Base-by-base conservation (phyloP, 345 rosid species). In the Brassica rapa region DNA sequence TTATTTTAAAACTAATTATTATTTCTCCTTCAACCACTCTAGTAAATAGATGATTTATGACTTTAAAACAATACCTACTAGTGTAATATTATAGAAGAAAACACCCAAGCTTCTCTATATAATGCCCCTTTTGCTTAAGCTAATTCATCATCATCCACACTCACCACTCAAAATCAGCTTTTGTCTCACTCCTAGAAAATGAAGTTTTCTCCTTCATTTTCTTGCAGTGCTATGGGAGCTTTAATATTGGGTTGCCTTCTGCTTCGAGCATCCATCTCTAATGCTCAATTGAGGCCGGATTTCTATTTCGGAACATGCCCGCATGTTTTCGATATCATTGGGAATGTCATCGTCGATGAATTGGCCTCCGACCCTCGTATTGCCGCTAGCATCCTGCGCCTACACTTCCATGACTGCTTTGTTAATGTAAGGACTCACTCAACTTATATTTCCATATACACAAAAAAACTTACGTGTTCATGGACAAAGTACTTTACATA, bases 351-450 rank as follows among this genome's bases (percentile, higher is more conserved):
- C 37, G 74, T 79, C 25, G 60, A 73, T 35, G 74, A 27, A 73
- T 46, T 79, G 70, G 2, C 7, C 6, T 6, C n/a, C 1, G 78
- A 79, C 39, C 78, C 82, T 51, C 82, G 82, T 68, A 79, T 79
- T 23, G 32, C 82, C 8, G 82, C 82, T 21, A 79, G 82, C 10
- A 5, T 79, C 32, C 78, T 79, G 53, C 82, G 82, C 15, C 82
- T 79, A 21, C 81, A 78, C 30, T 78, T 79, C 27, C 82, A 79
- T 51, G 82, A 79, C 33, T 73, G 82, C 11, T 79, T 79, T 61
- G 82, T 79, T 73, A 66, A 62, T 62, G 82, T 79, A 67, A 73
- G 35, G 6, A 66, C 14, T 59, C n/a, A 60, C 63, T 69, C 43
- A 59, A 32, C 24, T 49, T 30, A 30, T 41, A 0, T 41, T 39